Conservation (phyloP, 2,329 filamentous ascomycete species). For the Onygena corvina region DNA sequence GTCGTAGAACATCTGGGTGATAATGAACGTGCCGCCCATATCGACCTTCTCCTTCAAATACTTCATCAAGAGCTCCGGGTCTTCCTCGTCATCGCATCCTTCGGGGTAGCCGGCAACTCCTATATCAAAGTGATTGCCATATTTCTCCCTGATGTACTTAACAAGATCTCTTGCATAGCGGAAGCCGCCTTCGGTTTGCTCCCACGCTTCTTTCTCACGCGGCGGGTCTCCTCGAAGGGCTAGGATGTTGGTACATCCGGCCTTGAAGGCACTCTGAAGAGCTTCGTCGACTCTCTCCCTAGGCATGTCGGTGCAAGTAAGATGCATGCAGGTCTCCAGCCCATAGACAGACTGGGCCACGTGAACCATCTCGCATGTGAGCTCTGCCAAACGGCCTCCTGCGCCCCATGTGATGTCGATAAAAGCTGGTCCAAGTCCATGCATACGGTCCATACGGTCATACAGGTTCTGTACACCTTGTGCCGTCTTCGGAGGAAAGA, state of each 20-base stretch:
- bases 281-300: slow-evolving; percentile 82
- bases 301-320: slow-evolving; percentile 98
- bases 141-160: slow-evolving; percentile 64
- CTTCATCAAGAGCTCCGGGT: slow-evolving; percentile 72
- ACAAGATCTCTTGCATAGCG: slow-evolving; percentile 86
- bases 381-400: slow-evolving; percentile 74
- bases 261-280: slow-evolving; percentile 75
- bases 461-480: slow-evolving; percentile 95
- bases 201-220: slow-evolving; percentile 87
- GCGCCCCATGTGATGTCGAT: slow-evolving; percentile 98
- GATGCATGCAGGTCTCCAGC: slow-evolving; percentile 96
- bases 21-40: slow-evolving; percentile 81
- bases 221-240: slow-evolving; percentile 89
- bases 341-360: slow-evolving; percentile 92
- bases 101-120: slow-evolving; percentile 95
- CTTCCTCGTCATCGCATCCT: slow-evolving; percentile 83
- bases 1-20: slow-evolving; percentile 99
- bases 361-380: slow-evolving; percentile 95
- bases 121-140: slow-evolving; percentile 89
- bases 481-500: slow-evolving; percentile 90
- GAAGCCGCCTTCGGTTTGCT: slow-evolving; percentile 73
- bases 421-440: slow-evolving; percentile 83
- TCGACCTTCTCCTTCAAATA: slow-evolving; percentile 97
- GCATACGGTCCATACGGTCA: slow-evolving; percentile 99
- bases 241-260: slow-evolving; percentile 94